These are phyloP conservation scores for Gossypium anomalum DNA, from an alignment of 345 rosid genomes.

Conservation along the genomic window DNA sequence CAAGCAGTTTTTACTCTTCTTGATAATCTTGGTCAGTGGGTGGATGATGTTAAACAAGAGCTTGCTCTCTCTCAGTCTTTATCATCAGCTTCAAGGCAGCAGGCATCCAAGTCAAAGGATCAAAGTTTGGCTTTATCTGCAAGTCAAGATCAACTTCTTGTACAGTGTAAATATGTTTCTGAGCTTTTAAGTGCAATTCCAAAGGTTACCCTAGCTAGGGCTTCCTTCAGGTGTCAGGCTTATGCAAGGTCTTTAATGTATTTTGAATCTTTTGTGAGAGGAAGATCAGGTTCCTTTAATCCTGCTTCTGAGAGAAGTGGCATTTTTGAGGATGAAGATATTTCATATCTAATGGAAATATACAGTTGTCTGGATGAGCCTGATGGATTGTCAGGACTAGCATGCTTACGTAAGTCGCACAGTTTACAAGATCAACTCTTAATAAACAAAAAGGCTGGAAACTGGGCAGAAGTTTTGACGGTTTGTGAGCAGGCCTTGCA, in stretches of 20 bases:
- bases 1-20: slow-evolving; percentile 96
- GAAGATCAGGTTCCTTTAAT: slow-evolving; percentile 84
- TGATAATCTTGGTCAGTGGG: slow-evolving; percentile 98
- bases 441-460: slow-evolving; percentile 82
- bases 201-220: slow-evolving; percentile 83
- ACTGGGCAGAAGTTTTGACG: slow-evolving; percentile 93
- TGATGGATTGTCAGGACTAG: slow-evolving; percentile 89
- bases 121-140: slow-evolving; percentile 40
- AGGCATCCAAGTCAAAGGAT: slow-evolving; percentile 53
- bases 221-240: slow-evolving; percentile 90
- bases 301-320: slow-evolving; percentile 90
- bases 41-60: slow-evolving; percentile 81
- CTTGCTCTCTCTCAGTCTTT: slow-evolving; percentile 70
- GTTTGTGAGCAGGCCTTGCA: slow-evolving; percentile 96
- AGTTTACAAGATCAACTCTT: slow-evolving; percentile 87
- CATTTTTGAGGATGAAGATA: slow-evolving; percentile 81
- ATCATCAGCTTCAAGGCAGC: slow-evolving; percentile 55
- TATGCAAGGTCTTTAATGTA: slow-evolving; percentile 96
- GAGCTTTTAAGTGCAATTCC: slow-evolving; percentile 83
- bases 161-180: slow-evolving; percentile 80
- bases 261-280: slow-evolving; percentile 86
- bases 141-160: slow-evolving; percentile 68
- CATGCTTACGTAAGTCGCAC: slow-evolving; percentile 72
- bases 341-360: slow-evolving; percentile 88
- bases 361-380: slow-evolving; percentile 92